phyloP scores from a whole-genome alignment of 2,329 filamentous ascomycete genomes.

The Cordyceps javanica region DNA sequence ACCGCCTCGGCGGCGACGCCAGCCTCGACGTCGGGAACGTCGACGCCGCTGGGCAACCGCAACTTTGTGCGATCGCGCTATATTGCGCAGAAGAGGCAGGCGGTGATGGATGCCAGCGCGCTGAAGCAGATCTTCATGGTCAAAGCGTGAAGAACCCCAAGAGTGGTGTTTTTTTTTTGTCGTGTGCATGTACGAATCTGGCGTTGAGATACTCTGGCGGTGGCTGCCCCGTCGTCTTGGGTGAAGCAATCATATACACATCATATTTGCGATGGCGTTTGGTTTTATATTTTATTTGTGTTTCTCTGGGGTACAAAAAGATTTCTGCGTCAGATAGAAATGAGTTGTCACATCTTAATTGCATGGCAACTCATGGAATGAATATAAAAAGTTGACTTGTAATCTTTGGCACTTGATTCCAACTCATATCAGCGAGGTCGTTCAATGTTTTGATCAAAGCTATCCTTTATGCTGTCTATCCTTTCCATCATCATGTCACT shows the following conservation, averaged over 20 bases:
- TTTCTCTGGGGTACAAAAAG: neutral
- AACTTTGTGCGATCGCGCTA: constrained; percentile 73
- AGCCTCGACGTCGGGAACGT: constrained; percentile 32
- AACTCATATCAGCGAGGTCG: too few relatives aligned
- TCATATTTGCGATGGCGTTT: constrained; percentile 5
- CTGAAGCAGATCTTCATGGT: constrained; percentile 82
- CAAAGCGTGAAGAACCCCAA: constrained; percentile 36
- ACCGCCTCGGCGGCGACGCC: constrained; percentile 27
- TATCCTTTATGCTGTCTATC: neutral
- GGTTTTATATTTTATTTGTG: neutral
- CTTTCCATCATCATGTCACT: neutral
- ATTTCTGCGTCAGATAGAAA: too few relatives aligned
- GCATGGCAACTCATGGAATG: neutral
- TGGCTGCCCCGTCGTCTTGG: neutral
- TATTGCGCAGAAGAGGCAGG: constrained; percentile 83
- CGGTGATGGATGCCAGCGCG: constrained; percentile 72
- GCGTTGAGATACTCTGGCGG: neutral
- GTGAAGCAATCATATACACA: neutral
- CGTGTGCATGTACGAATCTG: neutral
- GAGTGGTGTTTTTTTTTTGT: neutral
- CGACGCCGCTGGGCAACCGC: constrained; percentile 48
- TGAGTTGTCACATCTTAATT: neutral
- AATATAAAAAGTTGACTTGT: too few relatives aligned
- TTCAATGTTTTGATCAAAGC: neutral
- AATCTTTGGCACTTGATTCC: too few relatives aligned